Base-by-base conservation (phyloP, 352 stramenopile genomes). In the Phytopythium ostracodes region DNA sequence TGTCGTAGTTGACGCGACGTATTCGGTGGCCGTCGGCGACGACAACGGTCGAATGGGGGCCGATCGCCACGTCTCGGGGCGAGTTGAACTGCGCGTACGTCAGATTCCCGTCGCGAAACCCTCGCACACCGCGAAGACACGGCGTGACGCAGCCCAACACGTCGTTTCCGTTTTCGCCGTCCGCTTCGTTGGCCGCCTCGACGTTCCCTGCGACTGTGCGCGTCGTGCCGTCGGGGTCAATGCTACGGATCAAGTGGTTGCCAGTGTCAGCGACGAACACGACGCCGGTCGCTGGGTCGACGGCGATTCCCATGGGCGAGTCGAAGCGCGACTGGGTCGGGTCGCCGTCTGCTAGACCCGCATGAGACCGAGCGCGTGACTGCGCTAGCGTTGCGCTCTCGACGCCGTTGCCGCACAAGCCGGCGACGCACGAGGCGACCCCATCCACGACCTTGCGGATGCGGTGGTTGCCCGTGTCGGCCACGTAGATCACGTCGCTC, bases 241-340 rank as follows among this genome's bases (percentile, higher is more conserved):
- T 83, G 22, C 77, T 72, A 12, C 97, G 79, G 33, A 99, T 84
- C 4, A 98, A 67, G 64, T 98, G 90, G 64, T 99, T 99, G 38
- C 97, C 94, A 10, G 92, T 98, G 65, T 99, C 97, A 0, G 96
- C 96, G 4, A 99, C 94, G 52, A 97, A 98, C 11, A 98, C 77
- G 52, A 89, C 54, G 29, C 94, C 94, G 36, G 86, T 70, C 22
- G 71, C 55, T n/a, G 55, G 38, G 66, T 88, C 84, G 1, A 95
- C 80, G 9, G 81, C 79, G 3, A 99, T 79, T 24, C 96, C 95
- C 68, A 89, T 91, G 1, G 96, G 97, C 15, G 81, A 91, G 68
- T 99, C 89, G 58, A 98, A 98, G 27, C 92, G 78, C 2, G 96
- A 81, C 20, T 81, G 77, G 12, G 66, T 62, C 4, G 75, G 63